These are phyloP conservation scores for Fusarium tuaranense DNA, from an alignment of 2,329 filamentous ascomycete species.

Conservation along the genomic window DNA sequence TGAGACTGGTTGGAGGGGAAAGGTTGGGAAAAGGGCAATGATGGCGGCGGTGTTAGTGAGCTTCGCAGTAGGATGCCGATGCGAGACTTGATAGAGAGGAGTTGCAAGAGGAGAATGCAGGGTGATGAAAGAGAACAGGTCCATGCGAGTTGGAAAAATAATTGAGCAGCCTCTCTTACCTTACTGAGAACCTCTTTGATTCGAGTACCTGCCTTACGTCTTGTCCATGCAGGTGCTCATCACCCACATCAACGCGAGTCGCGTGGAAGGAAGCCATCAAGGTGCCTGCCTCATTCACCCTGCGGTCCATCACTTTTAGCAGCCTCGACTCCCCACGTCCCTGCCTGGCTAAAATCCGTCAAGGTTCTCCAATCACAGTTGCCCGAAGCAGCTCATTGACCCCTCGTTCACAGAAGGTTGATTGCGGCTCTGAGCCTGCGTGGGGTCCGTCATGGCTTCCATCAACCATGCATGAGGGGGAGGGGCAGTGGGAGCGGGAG, in stretches of 20 bases:
- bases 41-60: conserved; percentile 8
- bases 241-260: neutral
- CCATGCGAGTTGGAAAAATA: neutral
- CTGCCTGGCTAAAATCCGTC: neutral
- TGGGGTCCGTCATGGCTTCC: conserved; percentile 31
- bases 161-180: neutral
- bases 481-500: neutral
- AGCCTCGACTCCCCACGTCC: neutral
- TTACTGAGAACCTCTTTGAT: conserved; percentile 24
- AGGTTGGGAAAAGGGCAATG: neutral
- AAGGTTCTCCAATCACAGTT: conserved; percentile 27
- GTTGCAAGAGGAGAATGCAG: neutral
- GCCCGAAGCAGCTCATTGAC: neutral
- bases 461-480: neutral
- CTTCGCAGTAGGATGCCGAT: neutral
- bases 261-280: conserved; percentile 31
- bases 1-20: neutral
- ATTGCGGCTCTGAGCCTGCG: neutral
- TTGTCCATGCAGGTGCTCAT: conserved; percentile 6
- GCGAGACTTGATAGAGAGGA: neutral
- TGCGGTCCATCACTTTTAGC: neutral
- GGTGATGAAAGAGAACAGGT: neutral
- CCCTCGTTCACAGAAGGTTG: neutral
- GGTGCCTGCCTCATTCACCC: conserved; percentile 19
- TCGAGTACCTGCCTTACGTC: conserved; percentile 1